A percentile compares a stretch with the other conserved stretches of the same genome.
phyloP scores from a whole-genome alignment of 78 protist genomes.

The Neovahlkampfia damariscottae region DNA sequence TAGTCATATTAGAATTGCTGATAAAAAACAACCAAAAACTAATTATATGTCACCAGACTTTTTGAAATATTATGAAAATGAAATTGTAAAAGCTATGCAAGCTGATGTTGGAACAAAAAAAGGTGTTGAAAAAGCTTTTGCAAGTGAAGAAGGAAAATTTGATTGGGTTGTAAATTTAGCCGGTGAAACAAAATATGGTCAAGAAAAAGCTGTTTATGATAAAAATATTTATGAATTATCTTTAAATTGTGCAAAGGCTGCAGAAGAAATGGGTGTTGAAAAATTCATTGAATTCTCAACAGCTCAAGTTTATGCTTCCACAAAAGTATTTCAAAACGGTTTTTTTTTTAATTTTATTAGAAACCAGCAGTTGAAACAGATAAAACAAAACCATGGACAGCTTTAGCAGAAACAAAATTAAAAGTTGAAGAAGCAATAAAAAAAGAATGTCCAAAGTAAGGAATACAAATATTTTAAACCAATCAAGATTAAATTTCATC shows the following conservation, averaged over 20 bases:
- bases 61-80: constrained; percentile 26
- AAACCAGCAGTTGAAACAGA: constrained; percentile 52
- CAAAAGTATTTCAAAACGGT: constrained; percentile 25
- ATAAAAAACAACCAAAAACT: constrained; percentile 71
- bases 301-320: constrained; percentile 71
- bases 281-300: constrained; percentile 80
- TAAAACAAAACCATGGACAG: constrained; percentile 68
- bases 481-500: constrained; percentile 5
- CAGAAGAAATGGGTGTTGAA: constrained; percentile 33
- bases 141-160: constrained; percentile 44
- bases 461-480: not conserved
- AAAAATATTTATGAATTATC: constrained; percentile 41
- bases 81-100: constrained; percentile 65
- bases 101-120: constrained; percentile 37
- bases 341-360: constrained; percentile 10
- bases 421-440: constrained; percentile 62
- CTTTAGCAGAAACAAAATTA: constrained; percentile 44
- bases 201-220: constrained; percentile 55
- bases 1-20: constrained; percentile 65
- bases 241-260: constrained; percentile 43
- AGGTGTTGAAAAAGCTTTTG: constrained; percentile 14
- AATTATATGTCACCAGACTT: constrained; percentile 45
- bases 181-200: constrained; percentile 77
- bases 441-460: not conserved
- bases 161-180: constrained; percentile 78